Evolutionary conservation across 192 early-diverging fungal genomes (phyloP).

Genomic region (Coemansia sp.): DNA sequence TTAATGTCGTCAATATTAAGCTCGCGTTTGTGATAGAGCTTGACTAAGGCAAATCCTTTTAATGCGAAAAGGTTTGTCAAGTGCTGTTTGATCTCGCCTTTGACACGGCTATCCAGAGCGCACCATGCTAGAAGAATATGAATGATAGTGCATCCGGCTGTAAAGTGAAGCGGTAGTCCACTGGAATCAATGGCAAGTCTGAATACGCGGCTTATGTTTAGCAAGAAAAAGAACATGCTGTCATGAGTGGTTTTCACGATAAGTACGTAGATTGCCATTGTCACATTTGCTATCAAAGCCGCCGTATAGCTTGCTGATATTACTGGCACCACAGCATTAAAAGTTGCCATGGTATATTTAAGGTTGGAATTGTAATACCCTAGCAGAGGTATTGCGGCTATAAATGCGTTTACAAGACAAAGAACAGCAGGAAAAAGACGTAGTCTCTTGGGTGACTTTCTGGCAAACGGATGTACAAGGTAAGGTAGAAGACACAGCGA

Average conservation of each 20-base stretch:
- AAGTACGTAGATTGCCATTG: neutral
- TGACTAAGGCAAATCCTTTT: neutral
- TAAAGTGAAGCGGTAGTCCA: neutral
- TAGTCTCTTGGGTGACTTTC: neutral
- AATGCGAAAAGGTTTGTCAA: neutral
- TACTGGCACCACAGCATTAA: neutral
- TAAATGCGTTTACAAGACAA: slow-evolving; percentile 1
- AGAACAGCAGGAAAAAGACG: neutral
- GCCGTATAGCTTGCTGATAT: neutral
- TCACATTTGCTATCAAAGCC: neutral
- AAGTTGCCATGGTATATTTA: neutral
- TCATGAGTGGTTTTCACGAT: too few relatives aligned
- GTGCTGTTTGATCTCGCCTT: neutral
- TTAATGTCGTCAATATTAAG: neutral
- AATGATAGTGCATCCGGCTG: neutral
- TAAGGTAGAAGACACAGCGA: neutral
- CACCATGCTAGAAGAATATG: slow-evolving; percentile 1
- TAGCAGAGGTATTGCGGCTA: neutral
- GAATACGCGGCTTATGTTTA: neutral
- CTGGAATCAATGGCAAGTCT: neutral
- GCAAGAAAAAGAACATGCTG: neutral
- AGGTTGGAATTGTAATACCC: neutral
- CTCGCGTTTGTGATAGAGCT: neutral
- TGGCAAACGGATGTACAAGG: neutral
- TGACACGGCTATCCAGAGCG: neutral